A percentile compares a stretch with the other conserved stretches of the same genome.
phyloP scores from a whole-genome alignment of 176 grass and related monocot genomes.

The Rhynchospora breviuscula region DNA sequence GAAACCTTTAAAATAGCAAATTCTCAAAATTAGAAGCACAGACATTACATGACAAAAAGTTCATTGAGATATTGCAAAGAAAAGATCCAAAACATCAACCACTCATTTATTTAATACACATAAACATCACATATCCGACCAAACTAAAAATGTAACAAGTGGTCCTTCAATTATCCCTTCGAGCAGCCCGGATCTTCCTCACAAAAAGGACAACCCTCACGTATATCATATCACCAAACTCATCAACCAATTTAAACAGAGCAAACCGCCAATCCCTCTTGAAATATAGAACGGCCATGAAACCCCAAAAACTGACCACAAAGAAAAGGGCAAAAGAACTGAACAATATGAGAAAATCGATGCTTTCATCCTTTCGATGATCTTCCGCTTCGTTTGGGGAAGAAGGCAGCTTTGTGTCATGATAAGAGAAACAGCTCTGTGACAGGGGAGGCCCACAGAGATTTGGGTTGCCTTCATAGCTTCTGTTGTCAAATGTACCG shows the following conservation, averaged over 20 bases:
- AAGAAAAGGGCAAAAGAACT: neutral
- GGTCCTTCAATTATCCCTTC: neutral
- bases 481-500: neutral
- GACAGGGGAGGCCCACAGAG: conserved; percentile 3
- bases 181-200: neutral
- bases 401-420: neutral
- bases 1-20: too few species aligned
- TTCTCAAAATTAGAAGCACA: too few species aligned
- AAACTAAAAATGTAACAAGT: neutral
- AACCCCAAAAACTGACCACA: neutral
- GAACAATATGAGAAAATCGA: neutral
- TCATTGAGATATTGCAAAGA: neutral
- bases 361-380: neutral
- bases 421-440: neutral
- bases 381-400: neutral
- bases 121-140: too few species aligned
- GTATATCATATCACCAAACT: neutral
- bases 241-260: neutral
- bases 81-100: neutral
- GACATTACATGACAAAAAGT: neutral
- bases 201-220: neutral
- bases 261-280: neutral
- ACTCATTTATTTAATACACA: neutral
- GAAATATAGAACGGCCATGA: neutral
- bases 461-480: conserved; percentile 21